Base-by-base conservation (phyloP, 2,329 filamentous ascomycete species). In the Pseudogymnoascus sp. region DNA sequence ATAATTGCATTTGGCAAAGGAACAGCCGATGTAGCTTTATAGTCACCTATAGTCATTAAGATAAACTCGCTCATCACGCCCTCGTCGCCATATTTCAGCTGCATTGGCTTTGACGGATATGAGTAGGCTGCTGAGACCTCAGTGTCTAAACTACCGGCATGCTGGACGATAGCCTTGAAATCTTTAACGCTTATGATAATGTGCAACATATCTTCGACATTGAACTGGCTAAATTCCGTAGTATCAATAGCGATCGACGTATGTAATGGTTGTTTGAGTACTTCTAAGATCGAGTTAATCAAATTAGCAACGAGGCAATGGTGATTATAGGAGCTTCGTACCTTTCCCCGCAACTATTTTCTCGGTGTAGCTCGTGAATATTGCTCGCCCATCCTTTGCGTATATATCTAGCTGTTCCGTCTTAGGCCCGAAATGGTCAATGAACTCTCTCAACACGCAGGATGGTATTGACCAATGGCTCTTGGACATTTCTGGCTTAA, bases 121-220 rank as follows among this genome's bases (percentile, higher is more conserved):
- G 90, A 92, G 74, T 92, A 93, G 61, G 80, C 80, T 11, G 89
- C 88, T 14, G 81, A 83, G 12, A 93, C 78, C 53, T 83, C 81
- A n/a, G 84, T 85, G 61, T 85, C 85, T 5, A 87, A 81, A 24
- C 86, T 85, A 24, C 87, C 87, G 8, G 90, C 89, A 74, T 93
- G 90, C 35, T 86, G 83, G 61, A 92, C 85, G 62, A 93, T 90
- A 35, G 89, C 87, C 60, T 89, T 87, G 73, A 93, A 93, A 74
- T 93, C 90, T 70, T 91, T 92, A 71, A 93, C 89, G 68, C 86
- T 90, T 71, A 93, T 89, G 64, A 91, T 84, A 69, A 92, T 89
- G 71, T 92, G 90, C 63, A 92, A 81, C 60, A 88, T 87, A 65
- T 90, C 85, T 71, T 91, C 86, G 31, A 91, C 86, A 22, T 84